Evolutionary conservation across 192 early-diverging fungal species (phyloP), one percentile per base, ranked within the genome.

Genomic region (Obelidium mucronatum): DNA sequence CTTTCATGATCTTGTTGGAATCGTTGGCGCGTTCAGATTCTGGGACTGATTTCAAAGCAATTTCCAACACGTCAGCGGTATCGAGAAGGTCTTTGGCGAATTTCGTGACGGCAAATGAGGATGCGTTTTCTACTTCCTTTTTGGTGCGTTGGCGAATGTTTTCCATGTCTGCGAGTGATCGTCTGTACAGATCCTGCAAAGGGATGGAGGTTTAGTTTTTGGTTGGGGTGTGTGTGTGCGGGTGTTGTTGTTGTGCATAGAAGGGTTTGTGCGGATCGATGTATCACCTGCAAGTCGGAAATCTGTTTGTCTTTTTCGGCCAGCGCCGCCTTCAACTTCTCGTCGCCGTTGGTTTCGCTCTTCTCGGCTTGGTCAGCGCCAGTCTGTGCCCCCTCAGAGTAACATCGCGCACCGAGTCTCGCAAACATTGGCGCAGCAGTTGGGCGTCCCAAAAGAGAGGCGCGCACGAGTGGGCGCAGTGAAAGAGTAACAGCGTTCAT

Each of bases 81-180:
- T 93, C 92, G 6, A 99, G 81, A 36, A 99, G 83, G 76, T 99
- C 97, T 83, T 96, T 98, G 78, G 96, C 97, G 79, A 99, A 99
- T 87, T 97, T 97, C 84, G 94, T 94, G 76, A 99, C 95, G 1
- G 98, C 94, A 85, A 91, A 99, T 8, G 90, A 83, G 53, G 93
- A 89, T 59, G 91, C 89, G 39, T 89, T 87, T 28, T 92, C 90
- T 15, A 96, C 84, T 80, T 99, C 98, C 71, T 88, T 90, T 76
- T 92, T 91, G 40, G 93, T 92, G 40, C 97, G 91, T 67, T 90
- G 89, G 39, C 97, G 94, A 33, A 98, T 80, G 86, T 99, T 99
- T 84, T 99, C 98, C 78, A 92, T 89, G 56, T 99, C 98, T 24
- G 98, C 98, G 34, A 99, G 88, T 56, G 92, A 91, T 67, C 96